Conservation (phyloP, 768 basidiomycete species). For the Calocybe indica region DNA sequence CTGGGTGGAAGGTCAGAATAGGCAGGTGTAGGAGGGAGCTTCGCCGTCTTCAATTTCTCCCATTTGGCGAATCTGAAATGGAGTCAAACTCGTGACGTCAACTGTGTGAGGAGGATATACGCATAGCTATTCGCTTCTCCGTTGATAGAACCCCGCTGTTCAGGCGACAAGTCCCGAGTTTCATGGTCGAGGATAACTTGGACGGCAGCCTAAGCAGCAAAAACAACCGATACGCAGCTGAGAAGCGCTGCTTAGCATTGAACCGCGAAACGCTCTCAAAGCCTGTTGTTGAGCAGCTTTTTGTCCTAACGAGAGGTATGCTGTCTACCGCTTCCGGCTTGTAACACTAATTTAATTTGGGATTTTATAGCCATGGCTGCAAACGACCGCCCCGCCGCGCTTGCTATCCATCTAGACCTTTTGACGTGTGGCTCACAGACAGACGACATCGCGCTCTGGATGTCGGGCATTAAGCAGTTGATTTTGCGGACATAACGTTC, state of each 20-base stretch:
- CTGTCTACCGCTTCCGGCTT: neutral
- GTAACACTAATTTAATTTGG: neutral
- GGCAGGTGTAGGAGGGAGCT: too few species aligned
- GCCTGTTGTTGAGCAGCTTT: slow-evolving; percentile 63
- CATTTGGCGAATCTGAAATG: too few species aligned
- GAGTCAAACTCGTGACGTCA: too few species aligned
- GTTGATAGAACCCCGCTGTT: too few species aligned
- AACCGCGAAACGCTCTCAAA: slow-evolving; percentile 81
- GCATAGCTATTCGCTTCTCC: too few species aligned
- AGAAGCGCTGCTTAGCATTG: slow-evolving; percentile 28
- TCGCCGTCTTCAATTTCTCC: too few species aligned
- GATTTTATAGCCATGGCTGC: slow-evolving; percentile 65
- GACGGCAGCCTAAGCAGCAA: too few species aligned
- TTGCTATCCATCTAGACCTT: slow-evolving; percentile 82
- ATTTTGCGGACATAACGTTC: slow-evolving; percentile 55
- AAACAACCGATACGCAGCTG: too few species aligned
- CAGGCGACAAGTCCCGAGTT: too few species aligned
- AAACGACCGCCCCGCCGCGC: slow-evolving; percentile 69
- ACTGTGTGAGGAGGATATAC: too few species aligned
- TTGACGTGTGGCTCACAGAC: slow-evolving; percentile 74
- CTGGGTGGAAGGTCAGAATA: too few species aligned
- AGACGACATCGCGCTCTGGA: slow-evolving; percentile 81
- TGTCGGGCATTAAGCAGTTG: slow-evolving; percentile 88
- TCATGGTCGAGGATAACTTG: too few species aligned
- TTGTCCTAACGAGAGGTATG: slow-evolving; percentile 69